Base-by-base conservation (phyloP, 768 basidiomycete species). In the Kwoniella botswanensis region DNA sequence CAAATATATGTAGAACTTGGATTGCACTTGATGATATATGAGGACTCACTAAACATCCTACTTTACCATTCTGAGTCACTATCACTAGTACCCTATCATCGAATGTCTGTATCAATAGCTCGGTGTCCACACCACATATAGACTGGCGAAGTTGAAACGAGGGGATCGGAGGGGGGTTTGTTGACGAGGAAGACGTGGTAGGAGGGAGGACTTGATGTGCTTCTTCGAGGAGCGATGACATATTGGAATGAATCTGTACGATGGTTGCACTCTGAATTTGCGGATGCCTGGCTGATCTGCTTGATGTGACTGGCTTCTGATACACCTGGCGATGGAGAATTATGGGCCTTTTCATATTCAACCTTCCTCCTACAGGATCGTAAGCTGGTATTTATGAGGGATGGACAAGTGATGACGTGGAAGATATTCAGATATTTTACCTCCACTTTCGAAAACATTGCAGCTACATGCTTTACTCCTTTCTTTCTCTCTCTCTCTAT, bases 21-120 rank as follows among this genome's bases (percentile, higher is more conserved):
- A 35, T 26, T 35, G 29, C 15, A 15, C 9, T 17, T 12, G 22
- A 2, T 22, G 55, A 50, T 50, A 6, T 15, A 18, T 15, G 12
- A 17, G 12, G 13, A 71, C 84, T 82, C 80, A 96, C 94, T 85
- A 98, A 81, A 79, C 87, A 89, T 67, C 95, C 95, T 13, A 96
- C 90, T 88, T 94, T 95, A 50, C 92, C 92, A 71, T 93, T 82
- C 83, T 98, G 95, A 1, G 93, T 94, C 64, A 98, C 87, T 24
- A 97, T 86, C n/a, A 97, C 90, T 21, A 98, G 86, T 13, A 89
- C 85, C 26, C 93, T 88, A 84, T 98, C 95, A 64, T 88, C 87
- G 80, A 89, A 98, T 0, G 86, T 85, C 77, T 97, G 93, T 7
- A 95, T 80, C 56, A 94, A 74, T 17, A 97, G 84, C 65, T 95